phyloP scores from a whole-genome alignment of 495 filamentous ascomycete species.

The Penicillium coprophilum region DNA sequence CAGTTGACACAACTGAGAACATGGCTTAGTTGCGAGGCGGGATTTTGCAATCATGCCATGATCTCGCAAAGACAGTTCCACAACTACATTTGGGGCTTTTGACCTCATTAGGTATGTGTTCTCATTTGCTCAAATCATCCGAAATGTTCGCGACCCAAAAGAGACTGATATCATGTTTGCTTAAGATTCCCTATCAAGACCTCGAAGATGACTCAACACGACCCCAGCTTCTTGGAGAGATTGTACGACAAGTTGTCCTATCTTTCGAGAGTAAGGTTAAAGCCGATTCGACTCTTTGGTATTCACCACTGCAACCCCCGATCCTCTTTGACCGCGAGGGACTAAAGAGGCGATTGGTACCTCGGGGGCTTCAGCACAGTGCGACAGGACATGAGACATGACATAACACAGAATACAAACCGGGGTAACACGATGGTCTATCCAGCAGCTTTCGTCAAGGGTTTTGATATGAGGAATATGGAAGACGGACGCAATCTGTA shows the following conservation, averaged over 20 bases:
- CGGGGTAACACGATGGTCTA: no score
- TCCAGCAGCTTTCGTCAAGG: no score
- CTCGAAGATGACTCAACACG: not conserved
- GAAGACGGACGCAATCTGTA: not conserved
- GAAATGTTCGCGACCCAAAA: not conserved
- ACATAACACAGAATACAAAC: no score
- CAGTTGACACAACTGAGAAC: not conserved
- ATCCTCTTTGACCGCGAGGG: not conserved
- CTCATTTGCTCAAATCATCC: not conserved
- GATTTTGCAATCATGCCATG: not conserved
- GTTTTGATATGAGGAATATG: not conserved
- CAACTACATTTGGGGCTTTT: not conserved
- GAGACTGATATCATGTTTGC: not conserved
- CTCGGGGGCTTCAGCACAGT: no score
- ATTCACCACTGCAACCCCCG: not conserved
- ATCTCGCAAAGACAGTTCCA: not conserved
- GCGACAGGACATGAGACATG: no score
- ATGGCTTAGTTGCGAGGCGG: not conserved
- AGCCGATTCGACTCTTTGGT: not conserved
- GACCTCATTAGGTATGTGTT: not conserved
- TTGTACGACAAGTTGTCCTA: not conserved
- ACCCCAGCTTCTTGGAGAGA: not conserved
- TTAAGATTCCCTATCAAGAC: not conserved
- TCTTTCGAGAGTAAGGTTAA: not conserved
- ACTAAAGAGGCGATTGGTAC: not conserved